These are phyloP conservation scores for Ogataea wickerhamii DNA, from an alignment of 805 yeast genomes.

Conservation along the genomic window DNA sequence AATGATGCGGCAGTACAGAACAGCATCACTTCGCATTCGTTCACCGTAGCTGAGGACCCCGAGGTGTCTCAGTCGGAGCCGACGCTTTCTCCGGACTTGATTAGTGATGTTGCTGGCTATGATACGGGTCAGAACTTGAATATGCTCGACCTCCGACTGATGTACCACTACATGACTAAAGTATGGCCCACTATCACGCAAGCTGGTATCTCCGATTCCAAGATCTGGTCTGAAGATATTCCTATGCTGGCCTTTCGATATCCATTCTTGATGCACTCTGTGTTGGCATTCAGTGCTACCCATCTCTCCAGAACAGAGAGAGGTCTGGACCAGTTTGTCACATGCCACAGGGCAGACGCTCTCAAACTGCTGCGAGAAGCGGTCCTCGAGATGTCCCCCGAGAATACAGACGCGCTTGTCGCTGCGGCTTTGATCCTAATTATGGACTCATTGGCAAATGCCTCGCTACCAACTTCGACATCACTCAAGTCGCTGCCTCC, in stretches of 20 bases:
- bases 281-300: constrained; percentile 88
- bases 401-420: constrained; percentile 88
- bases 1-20: not conserved
- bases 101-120: constrained; percentile 26
- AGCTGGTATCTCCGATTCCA: constrained; percentile 83
- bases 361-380: constrained; percentile 77
- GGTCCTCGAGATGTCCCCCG: constrained; percentile 75
- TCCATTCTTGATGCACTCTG: constrained; percentile 89
- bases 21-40: not conserved
- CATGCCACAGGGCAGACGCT: constrained; percentile 86
- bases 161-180: constrained; percentile 82
- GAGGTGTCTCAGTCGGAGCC: constrained; percentile 16
- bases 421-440: constrained; percentile 87
- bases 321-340: constrained; percentile 76
- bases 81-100: constrained; percentile 29
- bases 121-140: constrained; percentile 42
- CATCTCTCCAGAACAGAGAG: constrained; percentile 76
- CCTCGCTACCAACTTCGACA: constrained; percentile 53
- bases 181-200: constrained; percentile 86
- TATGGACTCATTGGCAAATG: constrained; percentile 93
- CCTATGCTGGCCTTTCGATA: constrained; percentile 84
- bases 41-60: constrained; percentile 3
- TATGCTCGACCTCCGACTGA: constrained; percentile 71
- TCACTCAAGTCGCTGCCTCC: constrained; percentile 73
- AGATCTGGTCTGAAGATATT: constrained; percentile 84